Percentiles rank a stretch among this genome's conserved stretches.
These are phyloP conservation scores for Aureobasidium sp. DNA, from an alignment of 2,329 filamentous ascomycete genomes.

Conservation along the genomic window DNA sequence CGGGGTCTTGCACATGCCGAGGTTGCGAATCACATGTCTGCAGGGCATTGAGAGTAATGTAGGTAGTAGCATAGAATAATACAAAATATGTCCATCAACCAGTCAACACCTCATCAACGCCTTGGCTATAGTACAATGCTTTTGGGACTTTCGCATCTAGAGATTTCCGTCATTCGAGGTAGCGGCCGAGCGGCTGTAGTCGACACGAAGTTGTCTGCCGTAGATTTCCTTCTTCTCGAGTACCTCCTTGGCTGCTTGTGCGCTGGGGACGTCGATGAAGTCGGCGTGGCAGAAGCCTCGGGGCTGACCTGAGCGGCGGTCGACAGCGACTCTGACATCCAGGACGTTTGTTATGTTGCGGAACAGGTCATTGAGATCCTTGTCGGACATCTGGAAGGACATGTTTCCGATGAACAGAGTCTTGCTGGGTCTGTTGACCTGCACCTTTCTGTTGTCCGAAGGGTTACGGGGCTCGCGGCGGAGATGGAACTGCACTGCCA, in stretches of 20 bases:
- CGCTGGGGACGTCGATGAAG: constrained; percentile 60
- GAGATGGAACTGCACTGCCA: constrained; percentile 53
- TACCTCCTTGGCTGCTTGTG: constrained; percentile 49
- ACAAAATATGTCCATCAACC: background rate
- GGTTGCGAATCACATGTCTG: background rate
- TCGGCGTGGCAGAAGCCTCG: constrained; percentile 80
- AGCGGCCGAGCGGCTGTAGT: constrained; percentile 41
- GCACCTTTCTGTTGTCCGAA: background rate
- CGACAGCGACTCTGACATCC: constrained; percentile 75
- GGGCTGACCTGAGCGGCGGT: constrained; percentile 70
- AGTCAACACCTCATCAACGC: constrained; percentile 1
- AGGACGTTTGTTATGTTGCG: constrained; percentile 58
- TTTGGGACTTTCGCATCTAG: background rate
- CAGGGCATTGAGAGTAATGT: background rate
- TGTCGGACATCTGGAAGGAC: constrained; percentile 76
- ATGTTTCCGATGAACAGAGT: constrained; percentile 81
- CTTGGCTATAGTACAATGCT: constrained; percentile 4
- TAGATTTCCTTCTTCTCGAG: constrained; percentile 54
- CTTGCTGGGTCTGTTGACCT: constrained; percentile 40
- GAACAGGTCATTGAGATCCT: constrained; percentile 73
- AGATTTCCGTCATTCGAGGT: background rate
- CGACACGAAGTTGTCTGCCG: constrained; percentile 56
- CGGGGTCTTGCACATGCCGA: background rate
- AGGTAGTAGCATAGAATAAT: background rate
- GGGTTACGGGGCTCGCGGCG: constrained; percentile 19